phyloP scores from a whole-genome alignment of 2,329 filamentous ascomycete genomes.

The Pseudogymnoascus sp. region DNA sequence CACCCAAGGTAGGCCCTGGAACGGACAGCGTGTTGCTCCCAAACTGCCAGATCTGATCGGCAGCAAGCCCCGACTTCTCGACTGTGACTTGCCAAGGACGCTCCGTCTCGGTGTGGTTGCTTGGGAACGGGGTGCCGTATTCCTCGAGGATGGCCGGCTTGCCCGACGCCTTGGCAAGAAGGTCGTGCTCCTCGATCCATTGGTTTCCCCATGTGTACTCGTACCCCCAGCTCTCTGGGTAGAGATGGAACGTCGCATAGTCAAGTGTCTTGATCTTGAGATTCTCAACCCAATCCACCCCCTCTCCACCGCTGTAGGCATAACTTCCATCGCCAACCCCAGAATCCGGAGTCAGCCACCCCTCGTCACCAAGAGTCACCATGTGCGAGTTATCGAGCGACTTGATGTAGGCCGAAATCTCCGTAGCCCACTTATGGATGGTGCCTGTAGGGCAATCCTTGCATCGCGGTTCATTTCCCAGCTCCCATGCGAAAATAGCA shows the following conservation, averaged over 20 bases:
- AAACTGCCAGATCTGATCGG: slow-evolving; percentile 26
- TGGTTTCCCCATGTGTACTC: slow-evolving; percentile 35
- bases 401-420: slow-evolving; percentile 56
- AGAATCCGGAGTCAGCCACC: slow-evolving; percentile 39
- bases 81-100: slow-evolving; percentile 23
- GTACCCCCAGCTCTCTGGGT: slow-evolving; percentile 38
- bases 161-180: slow-evolving; percentile 29
- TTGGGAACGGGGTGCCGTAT: slow-evolving; percentile 28
- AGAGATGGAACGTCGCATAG: slow-evolving; percentile 47
- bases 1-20: slow-evolving; percentile 13
- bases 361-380: slow-evolving; percentile 58
- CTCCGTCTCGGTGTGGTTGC: slow-evolving; percentile 21
- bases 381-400: slow-evolving; percentile 53
- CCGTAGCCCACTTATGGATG: slow-evolving; percentile 52
- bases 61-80: slow-evolving; percentile 20
- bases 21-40: slow-evolving; percentile 19
- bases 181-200: slow-evolving; percentile 41
- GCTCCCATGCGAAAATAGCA: slow-evolving; percentile 60
- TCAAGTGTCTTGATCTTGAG: slow-evolving; percentile 42
- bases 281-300: slow-evolving; percentile 42
- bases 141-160: slow-evolving; percentile 36
- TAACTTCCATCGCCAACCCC: slow-evolving; percentile 35
- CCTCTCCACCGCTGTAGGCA: slow-evolving; percentile 38
- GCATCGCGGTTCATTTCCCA: slow-evolving; percentile 61
- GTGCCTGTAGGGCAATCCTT: slow-evolving; percentile 50